A percentile compares a stretch with the other conserved stretches of the same genome.
Conservation (phyloP, 2,329 filamentous ascomycete genomes). For the Penicillium sclerotigenum region DNA sequence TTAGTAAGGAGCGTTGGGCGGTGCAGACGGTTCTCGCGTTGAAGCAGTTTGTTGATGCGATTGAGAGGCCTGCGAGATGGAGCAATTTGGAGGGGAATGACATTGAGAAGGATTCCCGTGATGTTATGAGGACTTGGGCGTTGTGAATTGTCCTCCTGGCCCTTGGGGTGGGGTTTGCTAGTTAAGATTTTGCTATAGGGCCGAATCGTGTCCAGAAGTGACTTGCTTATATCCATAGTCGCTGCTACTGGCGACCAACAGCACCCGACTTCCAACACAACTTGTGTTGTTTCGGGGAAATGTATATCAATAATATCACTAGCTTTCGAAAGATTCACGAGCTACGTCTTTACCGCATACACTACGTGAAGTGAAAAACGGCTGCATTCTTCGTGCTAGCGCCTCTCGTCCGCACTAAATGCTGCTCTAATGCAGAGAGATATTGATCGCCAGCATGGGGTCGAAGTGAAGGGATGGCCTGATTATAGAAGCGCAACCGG, state of each 20-base stretch:
- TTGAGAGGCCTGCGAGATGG: conserved; percentile 46
- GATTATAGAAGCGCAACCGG: no score
- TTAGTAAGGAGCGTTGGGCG: conserved; percentile 51
- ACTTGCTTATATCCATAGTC: no score
- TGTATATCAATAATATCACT: background rate
- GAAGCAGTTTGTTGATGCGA: conserved; percentile 52
- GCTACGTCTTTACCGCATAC: background rate
- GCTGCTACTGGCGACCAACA: no score
- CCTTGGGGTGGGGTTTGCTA: background rate
- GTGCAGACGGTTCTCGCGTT: conserved; percentile 50
- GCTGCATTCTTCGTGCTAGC: no score
- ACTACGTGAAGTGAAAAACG: no score
- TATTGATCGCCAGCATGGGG: background rate
- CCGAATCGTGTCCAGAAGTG: no score
- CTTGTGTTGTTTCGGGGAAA: background rate
- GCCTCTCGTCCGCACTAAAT: no score
- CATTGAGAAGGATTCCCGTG: conserved; percentile 29
- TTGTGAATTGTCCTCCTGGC: background rate
- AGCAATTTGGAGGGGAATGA: conserved; percentile 38
- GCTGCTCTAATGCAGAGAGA: no score
- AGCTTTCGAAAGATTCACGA: background rate
- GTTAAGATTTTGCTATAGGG: no score
- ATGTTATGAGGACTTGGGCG: conserved; percentile 18
- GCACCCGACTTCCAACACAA: no score
- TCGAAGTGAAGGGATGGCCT: no score